phyloP scores from a whole-genome alignment of 192 early-diverging fungal species.

The Umbelopsis isabellina region DNA sequence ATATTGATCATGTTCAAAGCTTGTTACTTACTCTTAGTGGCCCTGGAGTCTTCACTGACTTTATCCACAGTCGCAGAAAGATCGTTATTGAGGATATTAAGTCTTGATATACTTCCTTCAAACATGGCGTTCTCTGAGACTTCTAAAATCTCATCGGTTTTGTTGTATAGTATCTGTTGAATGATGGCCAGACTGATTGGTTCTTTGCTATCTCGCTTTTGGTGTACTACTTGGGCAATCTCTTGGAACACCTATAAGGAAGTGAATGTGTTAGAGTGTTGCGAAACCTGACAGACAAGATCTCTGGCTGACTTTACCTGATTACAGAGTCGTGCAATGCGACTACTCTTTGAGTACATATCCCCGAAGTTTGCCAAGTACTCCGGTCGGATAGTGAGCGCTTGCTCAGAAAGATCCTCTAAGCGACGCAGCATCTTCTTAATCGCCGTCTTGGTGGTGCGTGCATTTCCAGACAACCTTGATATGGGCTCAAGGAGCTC shows the following conservation, averaged over 20 bases:
- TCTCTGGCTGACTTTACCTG: constrained; percentile 36
- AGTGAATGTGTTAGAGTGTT: not conserved
- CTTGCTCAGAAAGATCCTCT: constrained; percentile 59
- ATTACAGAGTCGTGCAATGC: constrained; percentile 48
- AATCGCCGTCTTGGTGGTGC: constrained; percentile 16
- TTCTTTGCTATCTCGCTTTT: constrained; percentile 49
- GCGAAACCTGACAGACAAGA: not conserved
- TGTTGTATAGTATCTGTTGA: constrained; percentile 58
- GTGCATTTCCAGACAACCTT: constrained; percentile 7
- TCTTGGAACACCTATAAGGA: constrained; percentile 36
- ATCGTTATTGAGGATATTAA: constrained; percentile 52
- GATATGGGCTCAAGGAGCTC: constrained; percentile 52
- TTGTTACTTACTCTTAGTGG: constrained; percentile 50
- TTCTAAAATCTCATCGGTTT: constrained; percentile 60
- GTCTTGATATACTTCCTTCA: constrained; percentile 57
- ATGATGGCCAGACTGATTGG: constrained; percentile 42
- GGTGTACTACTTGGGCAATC: constrained; percentile 23
- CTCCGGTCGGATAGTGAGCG: constrained; percentile 49
- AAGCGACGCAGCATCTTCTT: constrained; percentile 66
- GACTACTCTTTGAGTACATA: constrained; percentile 50
- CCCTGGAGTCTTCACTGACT: constrained; percentile 55
- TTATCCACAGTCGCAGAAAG: constrained; percentile 49
- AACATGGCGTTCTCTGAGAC: constrained; percentile 64
- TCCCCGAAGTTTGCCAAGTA: constrained; percentile 49
- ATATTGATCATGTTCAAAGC: not conserved